phyloP scores from a whole-genome alignment of 352 stramenopile genomes.

The Thalassiosira exigua region DNA sequence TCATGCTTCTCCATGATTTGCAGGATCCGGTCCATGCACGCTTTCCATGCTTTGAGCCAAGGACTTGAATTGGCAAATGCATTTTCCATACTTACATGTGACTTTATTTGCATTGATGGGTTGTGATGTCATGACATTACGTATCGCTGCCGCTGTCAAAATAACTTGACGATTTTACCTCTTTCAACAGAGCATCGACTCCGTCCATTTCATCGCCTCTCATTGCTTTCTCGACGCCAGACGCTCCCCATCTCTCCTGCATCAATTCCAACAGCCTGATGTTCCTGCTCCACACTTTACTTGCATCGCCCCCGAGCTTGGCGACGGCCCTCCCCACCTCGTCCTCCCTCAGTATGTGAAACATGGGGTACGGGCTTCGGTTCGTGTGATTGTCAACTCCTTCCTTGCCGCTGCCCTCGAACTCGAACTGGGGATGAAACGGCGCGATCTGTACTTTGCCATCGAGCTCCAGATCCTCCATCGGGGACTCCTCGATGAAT shows the following conservation, averaged over 20 bases:
- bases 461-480: conserved; percentile 61
- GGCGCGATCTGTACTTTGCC: conserved; percentile 73
- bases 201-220: conserved; percentile 33
- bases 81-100: too few relatives aligned
- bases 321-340: conserved; percentile 73
- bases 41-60: conserved; percentile 39
- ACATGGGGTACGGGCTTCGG: conserved; percentile 76
- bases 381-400: conserved; percentile 78
- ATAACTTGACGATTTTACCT: conserved; percentile 32
- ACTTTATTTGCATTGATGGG: too few relatives aligned
- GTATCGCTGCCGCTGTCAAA: conserved; percentile 8
- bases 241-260: conserved; percentile 50
- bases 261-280: conserved; percentile 67
- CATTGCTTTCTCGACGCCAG: conserved; percentile 49
- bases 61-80: too few relatives aligned
- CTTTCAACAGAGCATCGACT: conserved; percentile 40
- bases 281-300: conserved; percentile 78
- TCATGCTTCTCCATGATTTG: conserved; percentile 44
- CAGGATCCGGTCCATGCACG: conserved; percentile 23
- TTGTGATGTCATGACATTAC: too few relatives aligned
- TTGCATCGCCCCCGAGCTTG: conserved; percentile 70
- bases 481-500: conserved; percentile 60
- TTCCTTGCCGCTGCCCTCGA: conserved; percentile 54
- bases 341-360: conserved; percentile 81
- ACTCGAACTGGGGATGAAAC: conserved; percentile 82